phyloP scores from a whole-genome alignment of 2,329 filamentous ascomycete genomes.

The Pseudogymnoascus sp. region DNA sequence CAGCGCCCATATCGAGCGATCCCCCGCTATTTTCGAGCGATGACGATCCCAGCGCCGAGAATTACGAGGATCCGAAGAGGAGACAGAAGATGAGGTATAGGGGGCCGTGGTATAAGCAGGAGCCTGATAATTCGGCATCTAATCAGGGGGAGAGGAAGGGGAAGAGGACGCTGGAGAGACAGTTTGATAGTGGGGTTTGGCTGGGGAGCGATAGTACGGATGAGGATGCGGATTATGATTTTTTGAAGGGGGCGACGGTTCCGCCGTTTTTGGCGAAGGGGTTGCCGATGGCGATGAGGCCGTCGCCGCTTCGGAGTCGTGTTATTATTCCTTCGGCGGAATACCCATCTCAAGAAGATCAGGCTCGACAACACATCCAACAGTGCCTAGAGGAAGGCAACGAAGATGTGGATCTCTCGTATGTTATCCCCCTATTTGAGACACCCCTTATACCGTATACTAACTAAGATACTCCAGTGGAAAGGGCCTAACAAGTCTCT shows the following conservation, averaged over 20 bases:
- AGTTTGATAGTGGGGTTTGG: conserved; percentile 62
- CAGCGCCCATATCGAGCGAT: conserved; percentile 52
- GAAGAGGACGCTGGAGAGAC: conserved; percentile 48
- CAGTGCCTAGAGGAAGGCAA: conserved; percentile 49
- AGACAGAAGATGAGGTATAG: conserved; percentile 55
- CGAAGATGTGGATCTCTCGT: conserved; percentile 56
- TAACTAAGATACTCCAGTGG: neutral
- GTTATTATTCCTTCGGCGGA: neutral
- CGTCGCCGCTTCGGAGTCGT: neutral
- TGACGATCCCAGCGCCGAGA: conserved; percentile 59
- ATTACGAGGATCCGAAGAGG: conserved; percentile 46
- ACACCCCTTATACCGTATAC: neutral
- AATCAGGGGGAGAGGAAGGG: conserved; percentile 17
- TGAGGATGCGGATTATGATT: conserved; percentile 35
- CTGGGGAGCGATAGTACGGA: conserved; percentile 53
- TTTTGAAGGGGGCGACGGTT: conserved; percentile 12
- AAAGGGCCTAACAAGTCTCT: conserved; percentile 40
- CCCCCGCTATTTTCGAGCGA: conserved; percentile 65
- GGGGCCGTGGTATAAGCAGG: conserved; percentile 61
- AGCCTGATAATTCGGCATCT: conserved; percentile 29
- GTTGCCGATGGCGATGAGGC: neutral
- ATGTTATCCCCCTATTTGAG: conserved; percentile 25
- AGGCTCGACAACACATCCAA: conserved; percentile 40
- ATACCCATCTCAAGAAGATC: conserved; percentile 32
- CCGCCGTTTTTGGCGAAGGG: neutral